Evolutionary conservation across 306 rosid species (phyloP).

Genomic region (Argentina anserina): DNA sequence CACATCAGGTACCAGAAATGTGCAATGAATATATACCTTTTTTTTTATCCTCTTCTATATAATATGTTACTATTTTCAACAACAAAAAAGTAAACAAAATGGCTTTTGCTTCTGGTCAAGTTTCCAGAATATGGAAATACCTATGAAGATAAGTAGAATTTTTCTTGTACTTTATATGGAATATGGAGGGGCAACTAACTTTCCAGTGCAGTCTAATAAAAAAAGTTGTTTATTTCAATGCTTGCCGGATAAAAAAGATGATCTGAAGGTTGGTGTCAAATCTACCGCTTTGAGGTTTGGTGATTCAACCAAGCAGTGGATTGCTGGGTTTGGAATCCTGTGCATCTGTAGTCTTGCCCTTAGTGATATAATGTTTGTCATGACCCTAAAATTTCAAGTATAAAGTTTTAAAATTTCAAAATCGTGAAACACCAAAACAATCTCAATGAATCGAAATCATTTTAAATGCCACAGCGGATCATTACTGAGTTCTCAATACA

Average conservation of each 20-base stretch:
- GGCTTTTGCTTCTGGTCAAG: background rate
- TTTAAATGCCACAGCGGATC: no score
- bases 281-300: constrained; percentile 96
- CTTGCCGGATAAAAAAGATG: constrained; percentile 87
- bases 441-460: no score
- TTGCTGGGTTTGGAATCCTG: constrained; percentile 67
- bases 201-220: background rate
- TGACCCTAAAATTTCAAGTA: no score
- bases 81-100: no score
- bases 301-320: constrained; percentile 78
- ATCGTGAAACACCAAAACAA: no score
- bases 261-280: constrained; percentile 84
- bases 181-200: background rate
- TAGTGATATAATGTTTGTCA: no score
- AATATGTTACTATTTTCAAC: no score
- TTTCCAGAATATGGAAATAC: background rate
- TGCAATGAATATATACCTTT: constrained; percentile 2
- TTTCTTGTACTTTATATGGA: background rate
- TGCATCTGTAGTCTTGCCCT: constrained; percentile 71
- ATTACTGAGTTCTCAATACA: no score
- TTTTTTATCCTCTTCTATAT: background rate
- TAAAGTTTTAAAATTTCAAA: no score
- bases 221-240: background rate
- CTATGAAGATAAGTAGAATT: background rate
- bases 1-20: constrained; percentile 71